A percentile compares a stretch with the other conserved stretches of the same genome.
These are phyloP conservation scores for Sugiyamaella castrensis DNA, from an alignment of 1,139 yeast genomes.

Conservation along the genomic window DNA sequence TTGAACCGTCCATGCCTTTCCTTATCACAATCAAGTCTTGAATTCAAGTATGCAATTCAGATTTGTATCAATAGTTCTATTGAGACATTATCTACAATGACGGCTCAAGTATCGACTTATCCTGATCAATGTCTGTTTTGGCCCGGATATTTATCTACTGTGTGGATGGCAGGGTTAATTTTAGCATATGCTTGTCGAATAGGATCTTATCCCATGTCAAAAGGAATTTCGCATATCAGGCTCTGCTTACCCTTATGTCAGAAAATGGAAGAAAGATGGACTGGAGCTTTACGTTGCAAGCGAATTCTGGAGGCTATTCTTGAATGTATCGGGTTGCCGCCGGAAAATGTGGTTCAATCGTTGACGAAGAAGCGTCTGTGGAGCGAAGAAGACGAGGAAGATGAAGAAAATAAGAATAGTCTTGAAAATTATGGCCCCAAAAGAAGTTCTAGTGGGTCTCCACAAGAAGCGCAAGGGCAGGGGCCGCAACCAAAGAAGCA, in stretches of 20 bases:
- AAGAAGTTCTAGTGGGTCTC: no score
- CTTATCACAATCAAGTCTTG: slow-evolving; percentile 15
- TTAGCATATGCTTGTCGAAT: slow-evolving; percentile 18
- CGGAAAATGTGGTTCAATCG: not conserved
- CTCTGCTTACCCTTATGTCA: slow-evolving; percentile 19
- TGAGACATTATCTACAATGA: slow-evolving; percentile 11
- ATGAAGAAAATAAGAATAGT: no score
- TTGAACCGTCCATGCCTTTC: slow-evolving; percentile 19
- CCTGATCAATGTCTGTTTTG: slow-evolving; percentile 18
- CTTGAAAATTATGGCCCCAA: no score
- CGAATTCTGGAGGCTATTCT: slow-evolving; percentile 11
- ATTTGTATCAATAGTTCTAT: slow-evolving; percentile 17
- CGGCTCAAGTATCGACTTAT: slow-evolving; percentile 4
- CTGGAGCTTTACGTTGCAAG: slow-evolving; percentile 15
- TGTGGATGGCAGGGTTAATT: slow-evolving; percentile 22
- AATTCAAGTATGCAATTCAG: slow-evolving; percentile 19
- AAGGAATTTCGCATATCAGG: slow-evolving; percentile 13
- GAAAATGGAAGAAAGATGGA: slow-evolving; percentile 17
- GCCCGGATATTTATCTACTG: slow-evolving; percentile 20
- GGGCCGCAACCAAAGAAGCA: no score
- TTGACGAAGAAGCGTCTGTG: not conserved
- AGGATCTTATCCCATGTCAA: slow-evolving; percentile 12
- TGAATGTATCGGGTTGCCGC: not conserved
- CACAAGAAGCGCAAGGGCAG: no score
- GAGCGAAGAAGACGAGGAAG: not conserved